Base-by-base conservation (phyloP, 2,329 filamentous ascomycete genomes). In the Ascochyta pisi region DNA sequence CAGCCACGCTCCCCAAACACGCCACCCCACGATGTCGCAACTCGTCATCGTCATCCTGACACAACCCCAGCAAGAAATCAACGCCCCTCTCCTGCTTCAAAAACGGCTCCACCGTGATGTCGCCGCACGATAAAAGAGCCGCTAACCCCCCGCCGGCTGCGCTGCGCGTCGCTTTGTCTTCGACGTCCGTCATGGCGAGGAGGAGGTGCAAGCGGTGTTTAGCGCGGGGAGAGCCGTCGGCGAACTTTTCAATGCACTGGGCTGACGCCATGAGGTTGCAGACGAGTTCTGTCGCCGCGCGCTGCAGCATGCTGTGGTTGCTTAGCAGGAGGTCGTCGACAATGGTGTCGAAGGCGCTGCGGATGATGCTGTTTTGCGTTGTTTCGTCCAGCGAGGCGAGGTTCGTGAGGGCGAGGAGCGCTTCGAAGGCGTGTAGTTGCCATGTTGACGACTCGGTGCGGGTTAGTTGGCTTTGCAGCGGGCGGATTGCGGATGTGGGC, bases 361-460 rank as follows among this genome's bases (percentile, higher is more conserved):
- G 86, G 33, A 96, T 86, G 45, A 96, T 93, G 15, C 83, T 81
- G 33, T 84, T 81, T 40, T 88, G 84, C 6, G 86, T 84, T 31
- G 77, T 70, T 38, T 89, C 84, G 49, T 93, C 89, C 45, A 80
- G 74, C 0, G 91, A 96, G 0, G 94, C 95, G 7, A 99, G 84
- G 66, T 99, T 99, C 0, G 95, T 98, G 33, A 99, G 84, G 0
- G 95, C 94, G 74, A 98, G 89, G 8, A 99, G 83, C 0, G 89
- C 84, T 76, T 99, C 95, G 65, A 98, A 99, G 0, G 90, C 88
- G 0, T 95, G 92, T 0, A 99, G 83, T 13, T 98, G 84, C 73
- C 96, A 90, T 47, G 67, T 66, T 6, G 70, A 85, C 23, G 70
- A 76, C 6, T 77, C 73, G 46, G 90, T 86, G 6, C 86, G 84